Evolutionary conservation across 345 rosid genomes (phyloP).

Genomic region (Cardamine chenopodiifolia): DNA sequence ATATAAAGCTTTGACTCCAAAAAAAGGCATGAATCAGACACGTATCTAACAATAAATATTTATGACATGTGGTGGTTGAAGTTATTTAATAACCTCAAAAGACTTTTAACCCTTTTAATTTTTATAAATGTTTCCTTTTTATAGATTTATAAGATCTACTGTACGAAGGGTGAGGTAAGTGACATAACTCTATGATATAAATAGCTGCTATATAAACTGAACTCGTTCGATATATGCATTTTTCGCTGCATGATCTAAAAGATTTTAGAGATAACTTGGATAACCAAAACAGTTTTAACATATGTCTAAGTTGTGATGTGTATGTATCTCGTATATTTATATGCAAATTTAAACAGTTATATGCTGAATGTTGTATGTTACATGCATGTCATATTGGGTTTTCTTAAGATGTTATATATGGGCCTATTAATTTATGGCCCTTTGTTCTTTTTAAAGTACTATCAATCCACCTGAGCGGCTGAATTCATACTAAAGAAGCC

Average conservation of each 20-base stretch:
- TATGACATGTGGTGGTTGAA: constrained; percentile 20
- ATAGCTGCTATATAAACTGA: background rate
- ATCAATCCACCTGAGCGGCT: background rate
- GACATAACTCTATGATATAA: background rate
- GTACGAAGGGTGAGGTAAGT: background rate
- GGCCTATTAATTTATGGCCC: constrained; percentile 7
- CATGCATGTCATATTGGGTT: background rate
- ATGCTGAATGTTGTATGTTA: background rate
- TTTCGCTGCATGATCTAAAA: background rate
- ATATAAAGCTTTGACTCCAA: constrained; percentile 15
- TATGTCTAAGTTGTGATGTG: background rate
- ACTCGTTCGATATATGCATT: background rate
- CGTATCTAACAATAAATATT: constrained; percentile 26
- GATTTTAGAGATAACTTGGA: background rate
- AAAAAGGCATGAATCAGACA: constrained; percentile 32
- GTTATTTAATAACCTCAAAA: constrained; percentile 1
- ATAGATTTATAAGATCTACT: background rate
- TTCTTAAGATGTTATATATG: background rate
- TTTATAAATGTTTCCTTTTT: background rate
- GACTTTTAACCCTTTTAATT: background rate
- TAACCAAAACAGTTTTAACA: background rate
- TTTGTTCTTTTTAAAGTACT: background rate
- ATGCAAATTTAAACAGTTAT: background rate
- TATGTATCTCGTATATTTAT: background rate
- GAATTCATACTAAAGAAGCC: constrained; percentile 9